A percentile compares a stretch with the other conserved stretches of the same genome.
phyloP scores from a whole-genome alignment of 352 stramenopile genomes.

The Phytophthora pini region DNA sequence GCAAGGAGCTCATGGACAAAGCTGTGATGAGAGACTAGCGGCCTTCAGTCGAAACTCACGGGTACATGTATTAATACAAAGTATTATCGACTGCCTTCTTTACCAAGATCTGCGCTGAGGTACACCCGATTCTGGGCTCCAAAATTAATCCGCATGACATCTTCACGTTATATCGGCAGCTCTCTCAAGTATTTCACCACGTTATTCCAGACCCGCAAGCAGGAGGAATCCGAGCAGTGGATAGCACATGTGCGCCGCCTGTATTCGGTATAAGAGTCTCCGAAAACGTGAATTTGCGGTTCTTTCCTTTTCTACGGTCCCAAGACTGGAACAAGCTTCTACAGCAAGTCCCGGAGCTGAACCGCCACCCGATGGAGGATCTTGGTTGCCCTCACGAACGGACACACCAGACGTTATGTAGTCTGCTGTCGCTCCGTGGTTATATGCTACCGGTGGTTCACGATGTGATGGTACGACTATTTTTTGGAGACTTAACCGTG shows the following conservation, averaged over 20 bases:
- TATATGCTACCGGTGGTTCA: not conserved
- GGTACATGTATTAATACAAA: too few species aligned
- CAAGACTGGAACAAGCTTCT: not conserved
- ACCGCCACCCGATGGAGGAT: not conserved
- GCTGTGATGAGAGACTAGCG: too few species aligned
- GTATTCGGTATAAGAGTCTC: not conserved
- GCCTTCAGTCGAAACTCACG: too few species aligned
- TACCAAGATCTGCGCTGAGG: not conserved
- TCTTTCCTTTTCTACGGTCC: not conserved
- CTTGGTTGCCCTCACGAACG: not conserved
- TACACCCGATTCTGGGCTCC: not conserved
- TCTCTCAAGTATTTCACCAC: not conserved
- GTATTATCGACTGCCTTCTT: not conserved
- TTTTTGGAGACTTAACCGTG: not conserved
- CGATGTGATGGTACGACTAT: not conserved
- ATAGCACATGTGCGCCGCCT: not conserved
- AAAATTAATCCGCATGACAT: not conserved
- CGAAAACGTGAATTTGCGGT: not conserved
- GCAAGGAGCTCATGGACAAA: too few species aligned
- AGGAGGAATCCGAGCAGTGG: not conserved
- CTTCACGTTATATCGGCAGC: not conserved
- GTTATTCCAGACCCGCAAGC: not conserved
- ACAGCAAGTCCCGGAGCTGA: not conserved
- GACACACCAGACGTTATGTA: not conserved
- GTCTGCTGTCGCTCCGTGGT: not conserved